Evolutionary conservation across 106 monocot species (phyloP), one percentile per base, ranked within the genome.

Genomic region (Dendrobium catenatum): DNA sequence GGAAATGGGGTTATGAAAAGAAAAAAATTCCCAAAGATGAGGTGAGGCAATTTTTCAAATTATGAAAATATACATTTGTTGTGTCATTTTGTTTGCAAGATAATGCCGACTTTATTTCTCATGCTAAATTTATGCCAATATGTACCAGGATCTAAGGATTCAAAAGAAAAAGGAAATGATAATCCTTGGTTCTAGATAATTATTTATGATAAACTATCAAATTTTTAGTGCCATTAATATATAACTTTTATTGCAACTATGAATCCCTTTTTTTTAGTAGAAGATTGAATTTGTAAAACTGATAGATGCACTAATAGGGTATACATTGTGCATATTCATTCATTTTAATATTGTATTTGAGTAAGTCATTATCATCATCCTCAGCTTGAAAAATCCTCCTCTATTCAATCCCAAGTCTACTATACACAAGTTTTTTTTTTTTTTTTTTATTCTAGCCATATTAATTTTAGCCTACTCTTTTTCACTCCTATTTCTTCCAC

Each of bases 1-100:
- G 95, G 66, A 99, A 99, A 88, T 99, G 99, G 99, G 95, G 99
- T 18, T 99, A 99, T 79, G 91, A 93, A 81, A 93, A 91, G 86
- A 99, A 99, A 84, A 85, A 85, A 10, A 99, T 99, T 80, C 91
- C 99, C 5, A 91, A 95, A 64, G 84, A 99, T 88, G 89, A 95
- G 90, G 99, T 99, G 80, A 84, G 82, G 20, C 55, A 80, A 41
- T 76, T 51, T 51, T 76, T 47, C 76, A 26, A 49, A 26, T 10
- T 74, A 29, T 76, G 76, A 13, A n/a, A 43, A 74, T 19, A 22
- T 22, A 44, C 41, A 73, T 74, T 74, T 43, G 27, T 8, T 2
- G 27, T 49, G 49, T 74, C 16, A 47, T 76, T 46, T 76, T 76
- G 49, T 9, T 76, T 76, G 74, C 49, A 49, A 74, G 7, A 76